Evolutionary conservation across 2,329 filamentous ascomycete species (phyloP), one percentile per base, ranked within the genome.

Genomic region (Phaeomoniella chlamydospora): DNA sequence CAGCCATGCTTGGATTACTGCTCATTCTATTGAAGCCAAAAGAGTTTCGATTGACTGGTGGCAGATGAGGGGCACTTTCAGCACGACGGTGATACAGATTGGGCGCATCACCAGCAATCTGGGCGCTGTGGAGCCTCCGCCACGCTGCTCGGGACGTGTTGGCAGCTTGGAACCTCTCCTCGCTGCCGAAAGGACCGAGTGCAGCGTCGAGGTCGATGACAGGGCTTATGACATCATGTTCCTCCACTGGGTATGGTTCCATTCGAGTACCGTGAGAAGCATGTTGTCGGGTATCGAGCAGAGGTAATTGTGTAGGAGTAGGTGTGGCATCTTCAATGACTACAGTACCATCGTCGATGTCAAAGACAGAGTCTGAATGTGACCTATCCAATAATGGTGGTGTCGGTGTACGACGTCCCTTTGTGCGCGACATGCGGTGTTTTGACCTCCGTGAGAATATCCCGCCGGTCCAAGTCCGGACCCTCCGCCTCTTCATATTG

Each of bases 161-260:
- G 15, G 49, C 46, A 3, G 50, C 41, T 15, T 36, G 40, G n/a
- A 30, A 33, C 13, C 37, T 36, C 35, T 61, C 59, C 5, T 62
- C 59, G 0, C 86, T 93, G 49, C 92, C 90, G 57, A 94, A 93
- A 0, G 88, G 86, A 2, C 86, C 87, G 2, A 96, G 68, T 16
- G 88, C 90, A 13, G 87, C 88, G 59, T 98, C 90, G 30, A 98
- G 64, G 55, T 98, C 90, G 43, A 98, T 92, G 55, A 94, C 80
- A 5, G 82, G 78, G 49, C 77, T 83, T 36, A 78, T 70, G 3
- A 72, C 55, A 40, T 92, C 83, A 33, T 77, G 73, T 5, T 74
- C 67, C 2, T 50, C 42, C 4, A 26, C 22, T 17, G 14, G 14
- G 9, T 9, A 16, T 17, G 32, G 18, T 9, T 17, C 18, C 9